Evolutionary conservation across 345 rosid species (phyloP), one percentile per base, ranked within the genome.

Genomic region (Murraya koenigii): DNA sequence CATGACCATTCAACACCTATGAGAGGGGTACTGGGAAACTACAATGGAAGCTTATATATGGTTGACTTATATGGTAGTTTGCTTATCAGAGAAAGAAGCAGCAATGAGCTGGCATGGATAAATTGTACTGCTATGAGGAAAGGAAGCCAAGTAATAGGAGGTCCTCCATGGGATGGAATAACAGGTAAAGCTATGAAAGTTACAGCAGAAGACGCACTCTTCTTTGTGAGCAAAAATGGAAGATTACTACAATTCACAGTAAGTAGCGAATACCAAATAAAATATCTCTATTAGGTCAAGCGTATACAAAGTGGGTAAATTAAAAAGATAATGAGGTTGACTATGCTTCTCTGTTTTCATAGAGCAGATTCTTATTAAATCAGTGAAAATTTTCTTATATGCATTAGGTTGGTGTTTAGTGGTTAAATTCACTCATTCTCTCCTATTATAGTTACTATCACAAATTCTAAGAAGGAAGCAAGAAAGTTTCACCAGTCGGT

Each of bases 121-220:
- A 91, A 91, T 66, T 90, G 93, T 80, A 87, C 92, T 22, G 87
- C 92, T 20, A 84, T 85, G 89, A 90, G 82, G 80, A 88, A 82
- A 78, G 90, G 86, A 32, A 78, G 74, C 76, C 90, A 81, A 60
- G 85, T 91, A 26, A 82, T 54, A 32, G 89, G 88, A 69, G 95
- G 95, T 36, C 86, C 91, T 33, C 91, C 95, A 20, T 90, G 93
- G 92, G 93, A 90, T 33, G 82, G 84, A 77, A 82, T 86, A 41
- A 90, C 89, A 30, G 86, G 90, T 35, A 85, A 79, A 85, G 78
- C 80, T n/a, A 54, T 68, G 83, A 88, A 75, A 86, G 85, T 79
- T 78, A 84, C 87, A 44, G 77, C 81, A 60, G 91, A 90, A 76
- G 95, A 90, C 79, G 86, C 93, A 30, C 78, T 89, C 77, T 91